Percentiles rank a stretch among this genome's conserved stretches.
Evolutionary conservation across 371 early-diverging fungal species (phyloP).

Genomic region (Apophysomyces trapeziformis): DNA sequence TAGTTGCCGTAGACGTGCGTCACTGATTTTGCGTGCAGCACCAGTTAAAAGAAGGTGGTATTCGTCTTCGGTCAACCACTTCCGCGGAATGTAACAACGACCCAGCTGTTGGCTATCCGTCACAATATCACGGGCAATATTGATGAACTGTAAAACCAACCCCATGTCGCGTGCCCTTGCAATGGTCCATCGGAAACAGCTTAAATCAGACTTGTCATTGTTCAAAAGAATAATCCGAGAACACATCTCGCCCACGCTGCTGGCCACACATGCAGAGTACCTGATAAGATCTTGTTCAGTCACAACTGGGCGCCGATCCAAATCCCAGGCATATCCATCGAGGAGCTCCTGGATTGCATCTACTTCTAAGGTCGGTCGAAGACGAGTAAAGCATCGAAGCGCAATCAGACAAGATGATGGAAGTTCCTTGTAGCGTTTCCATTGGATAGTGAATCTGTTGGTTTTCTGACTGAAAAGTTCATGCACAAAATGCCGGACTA

Average conservation of each 20-base stretch:
- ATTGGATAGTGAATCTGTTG: constrained; percentile 22
- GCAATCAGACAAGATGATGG: constrained; percentile 35
- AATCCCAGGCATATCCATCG: constrained; percentile 59
- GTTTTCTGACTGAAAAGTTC: constrained; percentile 32
- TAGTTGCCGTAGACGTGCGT: constrained; percentile 26
- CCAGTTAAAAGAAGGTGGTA: constrained; percentile 18
- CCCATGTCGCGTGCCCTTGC: constrained; percentile 63
- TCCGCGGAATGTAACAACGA: constrained; percentile 55
- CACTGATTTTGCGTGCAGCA: constrained; percentile 31
- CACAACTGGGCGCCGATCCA: constrained; percentile 34
- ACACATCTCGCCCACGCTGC: constrained; percentile 65
- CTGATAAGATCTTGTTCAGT: constrained; percentile 44
- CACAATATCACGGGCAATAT: constrained; percentile 65
- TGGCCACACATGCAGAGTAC: constrained; percentile 62
- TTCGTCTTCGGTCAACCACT: constrained; percentile 35
- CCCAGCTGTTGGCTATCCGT: constrained; percentile 57
- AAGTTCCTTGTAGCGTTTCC: constrained; percentile 31
- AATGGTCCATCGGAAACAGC: constrained; percentile 27
- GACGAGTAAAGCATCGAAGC: constrained; percentile 40
- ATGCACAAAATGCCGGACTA: constrained; percentile 32
- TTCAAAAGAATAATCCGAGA: constrained; percentile 37
- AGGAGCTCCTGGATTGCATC: constrained; percentile 54
- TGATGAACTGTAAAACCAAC: constrained; percentile 59
- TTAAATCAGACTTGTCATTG: constrained; percentile 1
- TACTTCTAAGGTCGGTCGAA: constrained; percentile 43